Base-by-base conservation (phyloP, 2,329 filamentous ascomycete genomes). In the Scytalidium lignicola region DNA sequence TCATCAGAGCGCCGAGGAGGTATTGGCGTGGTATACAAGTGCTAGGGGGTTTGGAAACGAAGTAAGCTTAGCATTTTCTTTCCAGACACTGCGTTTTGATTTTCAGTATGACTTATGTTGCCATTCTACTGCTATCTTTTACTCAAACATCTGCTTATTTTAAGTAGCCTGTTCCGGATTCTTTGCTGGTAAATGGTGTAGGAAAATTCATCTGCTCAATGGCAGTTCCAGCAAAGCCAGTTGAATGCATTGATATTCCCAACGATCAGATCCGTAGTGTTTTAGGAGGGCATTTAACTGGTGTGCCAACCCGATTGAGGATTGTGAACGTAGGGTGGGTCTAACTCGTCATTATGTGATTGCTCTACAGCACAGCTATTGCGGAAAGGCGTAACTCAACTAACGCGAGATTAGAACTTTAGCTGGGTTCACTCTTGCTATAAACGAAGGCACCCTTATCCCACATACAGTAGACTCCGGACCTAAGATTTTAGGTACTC, bases 271-370 rank as follows among this genome's bases (percentile, higher is more conserved):
- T 62, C 2, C 29, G 20, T 9, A 45, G 58, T 2, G 61, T 66
- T 6, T 54, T 64, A 41, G 44, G 67, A 20, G 22, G 51, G 12
- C 42, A n/a, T 17, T 3, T 65, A 2, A 55, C 66, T 32, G 46
- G 48, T 15, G 44, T 50, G 10, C 51, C 55, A 3, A 58, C 56
- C 46, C 59, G 70, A 26, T 50, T 74, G 6, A 65, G 72, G 5
- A 55, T 74, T 5, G 66, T 73, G 9, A 74, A 74, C 55, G 71
- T 69, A 3, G 72, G 72, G 69, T 71, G 51, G 21, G 53, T 37
- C 32, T 37, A 7, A 28, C 26, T 7, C 26, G 26, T 28, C 7
- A 7, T 28, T 28, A 13, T 28, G 26, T 28, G 26, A 7, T 28
- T 13, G 7, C 26, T 28, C 26, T 13, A 28, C 13, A 7, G 7